These are phyloP conservation scores for Crithidia bombi DNA, from an alignment of 208 protist species.

Conservation along the genomic window DNA sequence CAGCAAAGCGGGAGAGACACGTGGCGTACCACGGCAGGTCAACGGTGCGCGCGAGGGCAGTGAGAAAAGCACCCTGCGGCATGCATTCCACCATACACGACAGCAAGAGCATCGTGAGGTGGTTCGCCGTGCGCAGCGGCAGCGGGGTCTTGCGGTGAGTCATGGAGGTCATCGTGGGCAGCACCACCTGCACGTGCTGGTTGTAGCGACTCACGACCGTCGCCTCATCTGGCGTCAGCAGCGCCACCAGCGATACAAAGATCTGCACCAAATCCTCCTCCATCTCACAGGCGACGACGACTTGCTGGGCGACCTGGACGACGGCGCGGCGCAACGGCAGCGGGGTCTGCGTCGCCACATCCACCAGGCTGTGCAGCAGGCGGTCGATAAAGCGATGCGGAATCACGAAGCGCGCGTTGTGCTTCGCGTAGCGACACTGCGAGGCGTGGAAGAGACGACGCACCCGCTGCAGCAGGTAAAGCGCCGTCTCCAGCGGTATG, in stretches of 20 bases:
- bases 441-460: constrained; percentile 56
- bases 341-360: constrained; percentile 32
- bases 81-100: constrained; percentile 61
- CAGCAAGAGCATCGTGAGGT: constrained; percentile 60
- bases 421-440: constrained; percentile 64
- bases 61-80: constrained; percentile 42
- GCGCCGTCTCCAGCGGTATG: constrained; percentile 46
- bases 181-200: constrained; percentile 31
- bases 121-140: constrained; percentile 45
- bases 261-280: constrained; percentile 61
- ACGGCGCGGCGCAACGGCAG: constrained; percentile 47
- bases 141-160: constrained; percentile 31
- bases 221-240: constrained; percentile 57
- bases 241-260: constrained; percentile 57
- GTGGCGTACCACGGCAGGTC: constrained; percentile 74
- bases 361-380: constrained; percentile 69
- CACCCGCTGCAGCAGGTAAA: constrained; percentile 60
- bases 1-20: constrained; percentile 68
- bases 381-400: constrained; percentile 73
- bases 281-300: constrained; percentile 77
- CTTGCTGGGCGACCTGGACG: constrained; percentile 66
- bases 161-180: constrained; percentile 46
- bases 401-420: constrained; percentile 66
- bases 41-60: constrained; percentile 51
- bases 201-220: constrained; percentile 29